These are phyloP conservation scores for Vanderwaltozyma tropicalis DNA, from an alignment of 805 yeast genomes.

Conservation along the genomic window DNA sequence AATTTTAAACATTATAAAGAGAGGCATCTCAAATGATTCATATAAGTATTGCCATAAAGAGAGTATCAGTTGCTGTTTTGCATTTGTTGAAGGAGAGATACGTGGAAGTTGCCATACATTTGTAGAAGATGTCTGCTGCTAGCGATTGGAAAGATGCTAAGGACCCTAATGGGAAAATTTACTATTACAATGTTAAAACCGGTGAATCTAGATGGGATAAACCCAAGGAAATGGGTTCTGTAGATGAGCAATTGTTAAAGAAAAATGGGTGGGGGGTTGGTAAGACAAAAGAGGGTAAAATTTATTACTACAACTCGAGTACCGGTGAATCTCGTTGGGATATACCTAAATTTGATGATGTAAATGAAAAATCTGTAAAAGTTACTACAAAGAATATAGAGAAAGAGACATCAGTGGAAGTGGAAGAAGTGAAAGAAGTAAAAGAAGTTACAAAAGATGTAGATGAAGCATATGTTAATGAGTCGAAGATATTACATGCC, in stretches of 20 bases:
- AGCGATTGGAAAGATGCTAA: constrained; percentile 50
- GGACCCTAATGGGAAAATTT: constrained; percentile 57
- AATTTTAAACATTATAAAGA: too few species aligned
- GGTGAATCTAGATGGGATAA: constrained; percentile 73
- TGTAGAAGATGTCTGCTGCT: neutral
- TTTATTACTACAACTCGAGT: constrained; percentile 56
- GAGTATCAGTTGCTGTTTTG: too few species aligned
- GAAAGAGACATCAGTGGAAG: neutral
- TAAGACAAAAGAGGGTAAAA: constrained; percentile 52
- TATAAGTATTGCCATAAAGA: too few species aligned
- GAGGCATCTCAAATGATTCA: too few species aligned
- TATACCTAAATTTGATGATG: constrained; percentile 36
- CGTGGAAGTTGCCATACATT: too few species aligned
- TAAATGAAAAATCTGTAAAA: constrained; percentile 2
- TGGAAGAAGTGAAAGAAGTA: neutral
- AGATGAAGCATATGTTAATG: neutral
- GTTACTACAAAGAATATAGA: constrained; percentile 1
- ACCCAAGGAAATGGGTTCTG: constrained; percentile 31
- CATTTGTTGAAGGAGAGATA: constrained; percentile 2
- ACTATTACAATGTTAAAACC: constrained; percentile 59
- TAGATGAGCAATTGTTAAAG: neutral
- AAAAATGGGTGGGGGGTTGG: constrained; percentile 48
- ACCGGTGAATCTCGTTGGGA: constrained; percentile 76
- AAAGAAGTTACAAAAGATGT: neutral
- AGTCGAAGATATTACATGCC: constrained; percentile 24